Base-by-base conservation (phyloP, 1,284 basidiomycete species). In the Athelia psychrophila region DNA sequence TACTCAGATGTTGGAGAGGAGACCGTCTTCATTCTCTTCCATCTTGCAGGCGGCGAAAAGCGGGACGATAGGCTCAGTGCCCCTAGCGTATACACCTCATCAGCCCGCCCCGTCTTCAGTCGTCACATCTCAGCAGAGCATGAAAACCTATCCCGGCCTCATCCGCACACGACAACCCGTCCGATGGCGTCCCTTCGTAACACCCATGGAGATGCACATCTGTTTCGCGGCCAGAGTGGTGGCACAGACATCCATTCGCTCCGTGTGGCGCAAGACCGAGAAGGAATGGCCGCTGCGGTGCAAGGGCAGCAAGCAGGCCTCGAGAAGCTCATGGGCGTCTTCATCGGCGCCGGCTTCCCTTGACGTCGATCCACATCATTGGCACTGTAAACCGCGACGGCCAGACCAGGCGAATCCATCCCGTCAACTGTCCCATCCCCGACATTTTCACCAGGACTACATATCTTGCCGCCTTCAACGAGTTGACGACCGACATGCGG, bases 361-460 rank as follows among this genome's bases (percentile, higher is more conserved):
- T 80, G 2, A 72, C 78, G 9, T 78, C 80, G 15, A 83, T 98
- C 45, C 89, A 94, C 64, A 76, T 79, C 45, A 78, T 98, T 54
- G 96, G 91, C 18, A 74, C 74, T 4, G 81, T 93, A 54, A 78
- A 81, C 49, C 50, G 60, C n/a, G 72, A 74, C 35, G 61, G 74
- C 62, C 72, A 8, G 79, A 91, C 56, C 82, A 95, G 64, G 65
- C 70, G 0, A 77, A 96, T 70, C 77, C 71, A 92, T 56, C 88
- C 95, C 3, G 76, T 98, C 53, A 97, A 99, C 65, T 92, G 99
- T 3, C 96, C 99, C 74, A 99, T 98, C 96, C 92, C 93, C 18
- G 96, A 99, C 68, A 84, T 99, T 65, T 85, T 99, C 60, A 76
- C 77, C 32, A 92, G 93, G 46, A 65, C 66, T 13, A 72, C 87